These are phyloP conservation scores for Phytopythium oedochilum DNA, from an alignment of 352 stramenopile genomes.

Conservation along the genomic window DNA sequence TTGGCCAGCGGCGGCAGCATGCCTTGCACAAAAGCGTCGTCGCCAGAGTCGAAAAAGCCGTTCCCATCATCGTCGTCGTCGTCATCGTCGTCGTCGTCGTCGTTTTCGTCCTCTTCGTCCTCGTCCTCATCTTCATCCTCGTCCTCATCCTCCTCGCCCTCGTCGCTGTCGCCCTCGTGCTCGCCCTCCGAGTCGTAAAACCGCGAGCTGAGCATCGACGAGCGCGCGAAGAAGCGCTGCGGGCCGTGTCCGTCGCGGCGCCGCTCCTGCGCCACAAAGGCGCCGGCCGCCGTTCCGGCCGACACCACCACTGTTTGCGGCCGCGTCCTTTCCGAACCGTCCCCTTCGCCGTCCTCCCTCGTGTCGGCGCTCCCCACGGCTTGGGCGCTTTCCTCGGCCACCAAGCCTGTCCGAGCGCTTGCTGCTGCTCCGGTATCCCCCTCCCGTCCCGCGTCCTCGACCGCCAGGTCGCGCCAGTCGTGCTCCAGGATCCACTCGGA, in stretches of 20 bases:
- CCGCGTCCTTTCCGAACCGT: not conserved
- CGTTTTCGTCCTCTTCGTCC: conserved; percentile 33
- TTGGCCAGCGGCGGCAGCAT: conserved; percentile 31
- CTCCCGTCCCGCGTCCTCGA: conserved; percentile 1
- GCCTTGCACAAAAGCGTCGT: conserved; percentile 33
- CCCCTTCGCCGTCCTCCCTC: not conserved
- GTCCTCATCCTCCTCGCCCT: conserved; percentile 14
- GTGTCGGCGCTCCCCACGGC: not conserved
- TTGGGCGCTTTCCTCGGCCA: not conserved
- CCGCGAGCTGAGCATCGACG: conserved; percentile 3
- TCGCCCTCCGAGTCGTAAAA: conserved; percentile 8
- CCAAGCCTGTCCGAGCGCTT: not conserved
- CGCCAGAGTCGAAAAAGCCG: conserved; percentile 54
- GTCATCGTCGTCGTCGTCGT: conserved; percentile 37
- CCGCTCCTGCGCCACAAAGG: not conserved
- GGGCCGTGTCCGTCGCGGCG: not conserved
- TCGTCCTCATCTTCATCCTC: conserved; percentile 29
- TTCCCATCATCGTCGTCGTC: conserved; percentile 36
- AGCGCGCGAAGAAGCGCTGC: conserved; percentile 2
- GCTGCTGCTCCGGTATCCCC: not conserved
- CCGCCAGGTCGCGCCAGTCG: conserved; percentile 44
- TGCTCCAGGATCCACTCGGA: conserved; percentile 59
- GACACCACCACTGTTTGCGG: conserved; percentile 5
- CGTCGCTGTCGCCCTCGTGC: conserved; percentile 7
- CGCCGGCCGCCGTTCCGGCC: not conserved